These are phyloP conservation scores for Hypsizygus marmoreus DNA, from an alignment of 768 basidiomycete genomes.

Conservation along the genomic window DNA sequence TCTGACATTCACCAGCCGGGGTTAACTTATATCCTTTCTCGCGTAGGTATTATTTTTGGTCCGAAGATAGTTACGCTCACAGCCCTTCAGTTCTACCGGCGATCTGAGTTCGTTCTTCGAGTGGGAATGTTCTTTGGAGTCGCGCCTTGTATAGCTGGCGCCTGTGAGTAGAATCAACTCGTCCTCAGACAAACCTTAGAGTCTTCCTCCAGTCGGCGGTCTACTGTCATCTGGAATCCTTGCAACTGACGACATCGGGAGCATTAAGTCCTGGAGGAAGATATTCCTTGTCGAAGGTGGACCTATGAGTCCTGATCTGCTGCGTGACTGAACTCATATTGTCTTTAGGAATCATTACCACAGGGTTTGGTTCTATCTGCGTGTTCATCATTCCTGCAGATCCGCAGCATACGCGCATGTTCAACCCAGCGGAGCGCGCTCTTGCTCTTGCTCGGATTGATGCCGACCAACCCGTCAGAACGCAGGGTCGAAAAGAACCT, in stretches of 20 bases:
- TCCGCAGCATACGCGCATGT: constrained; percentile 33
- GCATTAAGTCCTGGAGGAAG: constrained; percentile 36
- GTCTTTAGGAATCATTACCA: constrained; percentile 35
- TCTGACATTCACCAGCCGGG: constrained; percentile 17
- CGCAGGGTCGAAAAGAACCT: constrained; percentile 28
- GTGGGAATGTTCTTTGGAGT: constrained; percentile 38
- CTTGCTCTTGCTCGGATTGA: constrained; percentile 37
- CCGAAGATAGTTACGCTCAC: not conserved
- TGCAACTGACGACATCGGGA: constrained; percentile 31
- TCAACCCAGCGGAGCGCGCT: constrained; percentile 32
- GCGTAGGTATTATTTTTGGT: constrained; percentile 6
- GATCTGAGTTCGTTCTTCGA: constrained; percentile 33
- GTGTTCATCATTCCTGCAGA: constrained; percentile 38
- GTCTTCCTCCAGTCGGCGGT: constrained; percentile 39
- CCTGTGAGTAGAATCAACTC: constrained; percentile 22
- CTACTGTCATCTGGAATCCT: constrained; percentile 39
- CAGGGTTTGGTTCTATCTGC: constrained; percentile 36
- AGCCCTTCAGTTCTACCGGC: constrained; percentile 30
- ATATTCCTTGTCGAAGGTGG: constrained; percentile 46
- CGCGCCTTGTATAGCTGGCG: constrained; percentile 35
- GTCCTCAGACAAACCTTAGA: not conserved
- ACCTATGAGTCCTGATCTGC: not conserved
- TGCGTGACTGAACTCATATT: not conserved
- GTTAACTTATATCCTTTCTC: constrained; percentile 21
- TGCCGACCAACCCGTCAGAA: constrained; percentile 32